A percentile compares a stretch with the other conserved stretches of the same genome.
phyloP scores from a whole-genome alignment of 106 monocot species.

The Dendrobium nobile region DNA sequence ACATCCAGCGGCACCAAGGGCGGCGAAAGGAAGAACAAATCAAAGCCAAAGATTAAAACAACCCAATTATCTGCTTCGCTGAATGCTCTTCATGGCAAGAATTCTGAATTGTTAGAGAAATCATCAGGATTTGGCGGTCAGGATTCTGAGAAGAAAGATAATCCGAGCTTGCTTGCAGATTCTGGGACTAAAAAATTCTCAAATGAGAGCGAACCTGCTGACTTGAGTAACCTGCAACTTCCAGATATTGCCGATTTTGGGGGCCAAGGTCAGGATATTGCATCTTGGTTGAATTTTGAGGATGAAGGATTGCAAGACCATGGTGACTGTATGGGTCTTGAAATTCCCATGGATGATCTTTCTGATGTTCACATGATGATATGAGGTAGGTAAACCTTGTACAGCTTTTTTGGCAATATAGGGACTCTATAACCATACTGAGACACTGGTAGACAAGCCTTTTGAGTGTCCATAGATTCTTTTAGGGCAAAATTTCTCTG shows the following conservation, averaged over 20 bases:
- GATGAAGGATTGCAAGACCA: conserved; percentile 44
- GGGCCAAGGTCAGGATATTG: conserved; percentile 45
- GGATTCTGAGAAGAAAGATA: conserved; percentile 8
- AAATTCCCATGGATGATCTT: conserved; percentile 57
- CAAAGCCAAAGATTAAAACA: conserved; percentile 48
- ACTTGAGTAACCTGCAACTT: conserved; percentile 22
- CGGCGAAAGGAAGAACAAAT: conserved; percentile 44
- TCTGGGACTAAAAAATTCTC: conserved; percentile 3
- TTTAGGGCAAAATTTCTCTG: conserved; percentile 2
- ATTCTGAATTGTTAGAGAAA: neutral
- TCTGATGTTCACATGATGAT: conserved; percentile 44
- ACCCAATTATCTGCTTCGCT: conserved; percentile 34
- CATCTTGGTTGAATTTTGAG: conserved; percentile 42
- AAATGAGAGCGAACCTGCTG: conserved; percentile 17
- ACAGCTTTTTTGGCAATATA: neutral
- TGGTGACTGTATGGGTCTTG: conserved; percentile 38
- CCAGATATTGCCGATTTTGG: conserved; percentile 28
- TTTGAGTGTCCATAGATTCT: conserved; percentile 11
- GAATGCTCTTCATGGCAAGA: conserved; percentile 13
- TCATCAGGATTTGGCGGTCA: too few relatives aligned
- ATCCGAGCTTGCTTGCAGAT: neutral
- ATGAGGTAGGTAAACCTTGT: conserved; percentile 6
- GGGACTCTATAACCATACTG: neutral
- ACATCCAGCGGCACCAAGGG: conserved; percentile 28
- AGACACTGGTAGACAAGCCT: neutral